phyloP scores from a whole-genome alignment of 495 filamentous ascomycete genomes.

The Neohortaea acidophila region DNA sequence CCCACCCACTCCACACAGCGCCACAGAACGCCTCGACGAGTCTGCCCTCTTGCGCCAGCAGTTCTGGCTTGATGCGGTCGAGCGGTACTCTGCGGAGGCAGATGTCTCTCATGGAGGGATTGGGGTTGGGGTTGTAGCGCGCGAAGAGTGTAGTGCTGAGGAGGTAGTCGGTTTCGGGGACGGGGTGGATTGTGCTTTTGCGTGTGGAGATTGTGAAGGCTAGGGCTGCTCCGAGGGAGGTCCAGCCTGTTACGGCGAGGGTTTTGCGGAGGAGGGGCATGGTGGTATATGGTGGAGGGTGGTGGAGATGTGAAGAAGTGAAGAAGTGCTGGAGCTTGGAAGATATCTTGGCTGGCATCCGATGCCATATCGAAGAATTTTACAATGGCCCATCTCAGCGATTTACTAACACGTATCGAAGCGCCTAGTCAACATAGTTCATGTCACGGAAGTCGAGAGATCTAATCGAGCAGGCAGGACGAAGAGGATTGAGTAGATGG shows the following conservation, averaged over 20 bases:
- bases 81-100: slow-evolving; percentile 47
- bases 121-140: slow-evolving; percentile 45
- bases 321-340: too few relatives aligned
- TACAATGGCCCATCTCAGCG: too few relatives aligned
- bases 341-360: too few relatives aligned
- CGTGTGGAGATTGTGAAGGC: slow-evolving; percentile 32
- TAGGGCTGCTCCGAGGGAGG: slow-evolving; percentile 27
- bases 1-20: slow-evolving; percentile 45
- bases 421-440: too few relatives aligned
- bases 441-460: too few relatives aligned
- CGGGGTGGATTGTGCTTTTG: slow-evolving; percentile 32
- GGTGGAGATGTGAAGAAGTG: too few relatives aligned
- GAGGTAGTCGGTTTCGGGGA: slow-evolving; percentile 44
- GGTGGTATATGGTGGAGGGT: too few relatives aligned
- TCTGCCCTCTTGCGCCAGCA: slow-evolving; percentile 44
- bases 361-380: too few relatives aligned
- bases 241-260: slow-evolving; percentile 15
- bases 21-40: slow-evolving; percentile 48
- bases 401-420: too few relatives aligned
- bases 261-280: slow-evolving; percentile 18
- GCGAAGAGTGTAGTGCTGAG: slow-evolving; percentile 40
- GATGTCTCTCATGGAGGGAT: slow-evolving; percentile 46
- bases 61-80: slow-evolving; percentile 44
- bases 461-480: too few relatives aligned
- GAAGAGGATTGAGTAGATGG: too few relatives aligned